Evolutionary conservation across 768 basidiomycete species (phyloP), one percentile per base, ranked within the genome.

Genomic region (Boletus coccyginus): DNA sequence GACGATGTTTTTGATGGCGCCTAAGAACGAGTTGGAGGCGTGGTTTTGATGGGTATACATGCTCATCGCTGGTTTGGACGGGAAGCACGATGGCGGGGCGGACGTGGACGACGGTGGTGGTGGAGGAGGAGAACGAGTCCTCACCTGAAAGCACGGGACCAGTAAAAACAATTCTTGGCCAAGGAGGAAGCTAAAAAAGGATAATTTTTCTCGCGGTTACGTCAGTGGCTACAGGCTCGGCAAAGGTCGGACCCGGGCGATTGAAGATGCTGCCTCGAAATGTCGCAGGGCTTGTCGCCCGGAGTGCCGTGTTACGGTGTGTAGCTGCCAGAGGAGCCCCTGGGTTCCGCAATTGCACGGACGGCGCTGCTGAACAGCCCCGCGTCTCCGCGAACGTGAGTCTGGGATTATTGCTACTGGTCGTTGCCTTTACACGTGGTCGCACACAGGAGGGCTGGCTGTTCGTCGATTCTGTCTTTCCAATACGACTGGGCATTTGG

Each of bases 381-480:
- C 19, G 35, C 4, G 36, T 29, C 51, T 31, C 58, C 13, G 45
- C 60, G 42, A 67, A 62, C 44, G 69, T 66, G 54, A 61, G 66
- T 59, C 39, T 46, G 13, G 13, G 40, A 55, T 56, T 57, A 50
- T 56, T 55, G 43, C 53, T 35, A 61, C 31, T 55, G 53, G 62
- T 49, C 7, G 33, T 31, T 16, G n/a, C 44, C 14, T 45, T 44
- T 38, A 62, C 29, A 58, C 46, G 33, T 54, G 24, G 50, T 19
- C 49, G 64, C 60, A 59, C 65, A n/a, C 65, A 72, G 43, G 77
- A 85, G 52, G 84, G 74, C 3, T 87, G 84, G 80, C 69, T 92
- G 29, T 93, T 85, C 65, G 74, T 92, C 44, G 87, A 90, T 63
- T 88, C 87, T 2, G 81, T 93, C 35, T 92, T 92, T 68, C 92